Evolutionary conservation across 2,329 filamentous ascomycete species (phyloP).

Genomic region (Didymella pinodella): DNA sequence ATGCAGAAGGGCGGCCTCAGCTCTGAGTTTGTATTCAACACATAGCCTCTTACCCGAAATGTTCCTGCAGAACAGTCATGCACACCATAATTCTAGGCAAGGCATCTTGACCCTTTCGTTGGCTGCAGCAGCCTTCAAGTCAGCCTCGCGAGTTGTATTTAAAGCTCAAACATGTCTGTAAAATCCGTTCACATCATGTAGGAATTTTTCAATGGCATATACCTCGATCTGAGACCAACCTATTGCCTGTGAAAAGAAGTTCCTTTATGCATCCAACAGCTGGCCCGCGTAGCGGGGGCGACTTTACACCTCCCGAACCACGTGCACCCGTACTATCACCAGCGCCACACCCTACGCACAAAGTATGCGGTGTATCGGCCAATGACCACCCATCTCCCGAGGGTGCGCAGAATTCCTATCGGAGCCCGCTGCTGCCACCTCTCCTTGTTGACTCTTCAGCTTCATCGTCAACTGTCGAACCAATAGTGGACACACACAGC

Average conservation of each 20-base stretch:
- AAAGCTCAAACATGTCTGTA: background rate
- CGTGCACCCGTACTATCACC: background rate
- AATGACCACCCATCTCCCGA: background rate
- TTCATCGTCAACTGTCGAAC: background rate
- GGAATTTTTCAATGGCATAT: background rate
- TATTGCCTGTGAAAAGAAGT: background rate
- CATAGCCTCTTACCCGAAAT: background rate
- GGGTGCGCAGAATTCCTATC: background rate
- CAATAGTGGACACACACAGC: background rate
- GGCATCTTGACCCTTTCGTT: too few species aligned
- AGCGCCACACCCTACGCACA: background rate
- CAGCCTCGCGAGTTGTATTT: background rate
- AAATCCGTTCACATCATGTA: background rate
- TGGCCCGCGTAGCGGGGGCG: too few species aligned
- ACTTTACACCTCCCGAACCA: background rate
- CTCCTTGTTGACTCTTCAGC: background rate
- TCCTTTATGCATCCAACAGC: background rate
- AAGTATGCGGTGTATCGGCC: background rate
- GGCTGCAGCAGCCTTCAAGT: background rate
- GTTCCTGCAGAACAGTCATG: background rate
- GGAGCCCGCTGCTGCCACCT: background rate
- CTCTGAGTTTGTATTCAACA: background rate
- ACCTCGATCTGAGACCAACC: background rate
- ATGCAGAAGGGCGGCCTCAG: background rate
- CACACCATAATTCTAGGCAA: background rate